These are phyloP conservation scores for Thymus mandschuricus DNA, from an alignment of 257 asterid species.

Conservation along the genomic window DNA sequence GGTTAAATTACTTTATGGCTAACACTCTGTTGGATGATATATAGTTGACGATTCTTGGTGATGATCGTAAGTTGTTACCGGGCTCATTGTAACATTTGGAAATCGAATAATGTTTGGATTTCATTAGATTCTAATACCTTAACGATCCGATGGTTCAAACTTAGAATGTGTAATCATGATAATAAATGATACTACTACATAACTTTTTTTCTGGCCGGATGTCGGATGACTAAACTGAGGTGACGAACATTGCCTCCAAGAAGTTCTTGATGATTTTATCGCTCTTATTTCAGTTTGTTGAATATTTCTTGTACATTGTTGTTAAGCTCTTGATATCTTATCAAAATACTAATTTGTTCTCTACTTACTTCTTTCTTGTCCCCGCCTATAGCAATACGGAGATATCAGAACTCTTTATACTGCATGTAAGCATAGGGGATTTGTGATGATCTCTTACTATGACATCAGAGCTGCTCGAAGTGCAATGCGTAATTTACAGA, in stretches of 20 bases:
- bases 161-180: too few species aligned
- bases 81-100: too few species aligned
- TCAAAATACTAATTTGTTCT: constrained; percentile 31
- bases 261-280: neutral
- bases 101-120: neutral
- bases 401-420: constrained; percentile 95
- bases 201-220: too few species aligned
- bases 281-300: neutral
- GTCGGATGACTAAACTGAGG: too few species aligned
- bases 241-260: too few species aligned
- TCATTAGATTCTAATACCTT: neutral
- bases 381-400: constrained; percentile 74
- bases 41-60: neutral
- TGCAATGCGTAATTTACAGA: constrained; percentile 86
- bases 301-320: neutral
- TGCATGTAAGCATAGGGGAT: constrained; percentile 97
- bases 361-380: constrained; percentile 9
- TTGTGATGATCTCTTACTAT: constrained; percentile 99
- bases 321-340: neutral
- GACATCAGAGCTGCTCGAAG: constrained; percentile 97
- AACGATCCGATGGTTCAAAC: too few species aligned
- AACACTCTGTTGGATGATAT: neutral
- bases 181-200: too few species aligned
- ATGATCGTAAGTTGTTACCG: neutral
- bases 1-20: too few species aligned